phyloP scores from a whole-genome alignment of 768 basidiomycete species.

The Rhodotorula diobovata region DNA sequence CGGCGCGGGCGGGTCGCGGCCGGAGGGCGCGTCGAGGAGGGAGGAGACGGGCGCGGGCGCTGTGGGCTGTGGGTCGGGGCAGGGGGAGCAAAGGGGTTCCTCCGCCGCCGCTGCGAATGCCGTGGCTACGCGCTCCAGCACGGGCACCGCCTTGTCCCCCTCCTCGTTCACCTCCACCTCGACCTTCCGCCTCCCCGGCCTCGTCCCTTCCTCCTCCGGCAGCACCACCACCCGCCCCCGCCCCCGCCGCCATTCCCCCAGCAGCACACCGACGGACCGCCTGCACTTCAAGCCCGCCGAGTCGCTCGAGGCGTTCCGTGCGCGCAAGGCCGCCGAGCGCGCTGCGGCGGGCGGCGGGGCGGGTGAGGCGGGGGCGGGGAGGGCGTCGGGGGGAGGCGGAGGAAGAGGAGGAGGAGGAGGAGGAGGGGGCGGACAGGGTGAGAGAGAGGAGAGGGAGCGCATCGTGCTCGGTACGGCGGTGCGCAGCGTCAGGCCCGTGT shows the following conservation, averaged over 20 bases:
- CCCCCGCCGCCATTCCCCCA: neutral
- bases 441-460: neutral
- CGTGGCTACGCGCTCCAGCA: too few relatives aligned
- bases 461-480: slow-evolving; percentile 14
- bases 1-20: neutral
- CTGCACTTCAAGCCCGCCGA: neutral
- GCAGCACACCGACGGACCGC: too few relatives aligned
- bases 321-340: neutral
- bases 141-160: neutral
- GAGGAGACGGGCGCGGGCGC: too few relatives aligned
- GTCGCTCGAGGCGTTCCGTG: neutral
- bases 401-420: neutral
- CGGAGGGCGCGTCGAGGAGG: too few relatives aligned
- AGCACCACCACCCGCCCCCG: neutral
- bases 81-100: too few relatives aligned
- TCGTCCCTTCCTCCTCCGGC: neutral
- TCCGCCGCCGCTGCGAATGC: too few relatives aligned
- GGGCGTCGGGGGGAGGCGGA: too few relatives aligned
- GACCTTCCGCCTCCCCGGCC: neutral
- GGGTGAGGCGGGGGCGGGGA: neutral
- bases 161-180: neutral
- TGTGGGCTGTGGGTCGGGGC: too few relatives aligned
- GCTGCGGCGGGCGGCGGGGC: neutral
- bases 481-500: neutral
- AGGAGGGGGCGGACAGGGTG: neutral